Conservation (phyloP, 768 basidiomycete species). For the Collybia mongolica region DNA sequence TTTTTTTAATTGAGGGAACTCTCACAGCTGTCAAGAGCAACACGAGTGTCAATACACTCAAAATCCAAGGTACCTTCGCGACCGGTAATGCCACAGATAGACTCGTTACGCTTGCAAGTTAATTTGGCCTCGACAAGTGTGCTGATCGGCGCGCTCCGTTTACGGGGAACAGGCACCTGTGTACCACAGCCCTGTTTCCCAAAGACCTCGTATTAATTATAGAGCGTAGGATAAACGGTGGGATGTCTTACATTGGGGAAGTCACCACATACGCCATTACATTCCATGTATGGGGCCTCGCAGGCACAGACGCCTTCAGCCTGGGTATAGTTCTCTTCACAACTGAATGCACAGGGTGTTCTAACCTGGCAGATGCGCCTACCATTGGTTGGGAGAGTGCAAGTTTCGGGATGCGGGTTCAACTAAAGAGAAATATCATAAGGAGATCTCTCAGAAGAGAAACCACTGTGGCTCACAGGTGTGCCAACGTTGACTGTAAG, state of each 20-base stretch:
- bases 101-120: constrained; percentile 15
- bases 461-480: background rate
- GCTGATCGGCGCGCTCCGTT: constrained; percentile 7
- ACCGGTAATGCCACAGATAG: constrained; percentile 17
- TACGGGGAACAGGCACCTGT: constrained; percentile 1
- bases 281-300: constrained; percentile 5
- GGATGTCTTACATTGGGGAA: constrained; percentile 6
- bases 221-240: background rate
- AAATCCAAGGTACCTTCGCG: constrained; percentile 10
- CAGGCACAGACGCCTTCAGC: constrained; percentile 7
- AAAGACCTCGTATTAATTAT: background rate
- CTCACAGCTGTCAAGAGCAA: constrained; percentile 14
- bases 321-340: constrained; percentile 7
- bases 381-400: constrained; percentile 7
- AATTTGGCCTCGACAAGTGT: constrained; percentile 15
- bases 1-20: background rate
- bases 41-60: constrained; percentile 15
- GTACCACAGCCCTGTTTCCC: constrained; percentile 6
- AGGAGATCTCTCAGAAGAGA: background rate
- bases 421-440: background rate
- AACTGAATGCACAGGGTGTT: constrained; percentile 11
- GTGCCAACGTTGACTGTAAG: background rate
- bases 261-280: constrained; percentile 12
- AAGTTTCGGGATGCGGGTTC: background rate
- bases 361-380: constrained; percentile 3